Conservation (phyloP, 306 rosid species). For the Comarum palustre region DNA sequence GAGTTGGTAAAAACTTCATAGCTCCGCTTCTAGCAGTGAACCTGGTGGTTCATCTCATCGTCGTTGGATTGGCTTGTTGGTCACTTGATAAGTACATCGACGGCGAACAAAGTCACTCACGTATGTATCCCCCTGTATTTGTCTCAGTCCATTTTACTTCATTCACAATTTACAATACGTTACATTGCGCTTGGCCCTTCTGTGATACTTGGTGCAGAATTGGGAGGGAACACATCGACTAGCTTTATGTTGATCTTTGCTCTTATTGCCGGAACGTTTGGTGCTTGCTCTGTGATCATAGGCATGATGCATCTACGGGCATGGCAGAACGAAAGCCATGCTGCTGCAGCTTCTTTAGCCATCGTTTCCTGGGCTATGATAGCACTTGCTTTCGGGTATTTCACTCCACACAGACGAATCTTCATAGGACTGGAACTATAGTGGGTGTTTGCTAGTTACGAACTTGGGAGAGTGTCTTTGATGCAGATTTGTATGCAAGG, state of each 20-base stretch:
- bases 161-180: not conserved
- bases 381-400: conserved; percentile 39
- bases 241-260: conserved; percentile 40
- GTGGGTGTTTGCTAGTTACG: not conserved
- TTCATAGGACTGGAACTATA: not conserved
- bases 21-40: conserved; percentile 37
- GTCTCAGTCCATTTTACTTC: not conserved
- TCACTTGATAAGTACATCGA: conserved; percentile 43
- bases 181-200: not conserved
- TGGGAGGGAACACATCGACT: conserved; percentile 45
- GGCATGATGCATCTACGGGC: conserved; percentile 36
- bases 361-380: conserved; percentile 30
- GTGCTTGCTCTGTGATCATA: conserved; percentile 29
- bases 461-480: not conserved
- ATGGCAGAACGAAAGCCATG: conserved; percentile 35
- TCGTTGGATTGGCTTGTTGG: conserved; percentile 44
- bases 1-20: conserved; percentile 28
- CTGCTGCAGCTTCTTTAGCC: conserved; percentile 30
- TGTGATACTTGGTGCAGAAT: conserved; percentile 21
- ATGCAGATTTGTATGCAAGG: conserved; percentile 36
- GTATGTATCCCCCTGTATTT: conserved; percentile 19
- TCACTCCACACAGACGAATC: not conserved
- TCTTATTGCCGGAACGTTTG: conserved; percentile 30
- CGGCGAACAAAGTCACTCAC: conserved; percentile 40
- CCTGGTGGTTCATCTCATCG: conserved; percentile 31